Conservation (phyloP, 805 yeast genomes). For the Yarrowia deformans region DNA sequence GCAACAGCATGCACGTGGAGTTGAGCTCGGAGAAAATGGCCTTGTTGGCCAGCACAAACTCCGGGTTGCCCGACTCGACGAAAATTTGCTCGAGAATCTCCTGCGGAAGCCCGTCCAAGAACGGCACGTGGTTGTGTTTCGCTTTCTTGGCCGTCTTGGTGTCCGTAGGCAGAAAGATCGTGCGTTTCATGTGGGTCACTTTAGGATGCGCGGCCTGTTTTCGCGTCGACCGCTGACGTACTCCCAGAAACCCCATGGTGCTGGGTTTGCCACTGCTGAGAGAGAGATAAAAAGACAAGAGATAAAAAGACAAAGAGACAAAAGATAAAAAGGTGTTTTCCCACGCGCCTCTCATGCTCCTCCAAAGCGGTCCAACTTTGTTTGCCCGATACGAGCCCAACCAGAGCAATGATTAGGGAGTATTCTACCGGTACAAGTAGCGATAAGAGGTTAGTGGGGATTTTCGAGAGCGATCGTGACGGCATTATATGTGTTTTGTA, state of each 20-base stretch:
- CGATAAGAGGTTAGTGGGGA: neutral
- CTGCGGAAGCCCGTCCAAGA: conserved; percentile 6
- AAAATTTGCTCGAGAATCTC: conserved; percentile 26
- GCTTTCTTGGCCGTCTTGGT: neutral
- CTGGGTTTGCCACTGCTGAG: too few relatives aligned
- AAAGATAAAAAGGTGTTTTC: too few relatives aligned
- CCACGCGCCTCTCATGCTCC: neutral
- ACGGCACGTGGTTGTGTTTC: neutral
- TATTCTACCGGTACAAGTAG: too few relatives aligned
- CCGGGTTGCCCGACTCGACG: neutral
- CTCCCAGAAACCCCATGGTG: conserved; percentile 6
- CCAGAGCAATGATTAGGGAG: too few relatives aligned
- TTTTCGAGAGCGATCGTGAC: too few relatives aligned
- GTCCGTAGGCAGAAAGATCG: too few relatives aligned
- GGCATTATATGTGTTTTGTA: too few relatives aligned
- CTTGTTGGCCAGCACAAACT: conserved; percentile 12
- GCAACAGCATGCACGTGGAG: neutral
- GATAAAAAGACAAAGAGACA: too few relatives aligned
- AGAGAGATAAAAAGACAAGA: too few relatives aligned
- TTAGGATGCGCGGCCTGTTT: neutral
- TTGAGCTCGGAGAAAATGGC: neutral
- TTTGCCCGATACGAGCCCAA: neutral
- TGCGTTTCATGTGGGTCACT: neutral
- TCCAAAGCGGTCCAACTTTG: too few relatives aligned
- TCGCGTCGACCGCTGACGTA: neutral